These are phyloP conservation scores for Dactylellina haptotyla DNA, from an alignment of 2,329 filamentous ascomycete species.

Conservation along the genomic window DNA sequence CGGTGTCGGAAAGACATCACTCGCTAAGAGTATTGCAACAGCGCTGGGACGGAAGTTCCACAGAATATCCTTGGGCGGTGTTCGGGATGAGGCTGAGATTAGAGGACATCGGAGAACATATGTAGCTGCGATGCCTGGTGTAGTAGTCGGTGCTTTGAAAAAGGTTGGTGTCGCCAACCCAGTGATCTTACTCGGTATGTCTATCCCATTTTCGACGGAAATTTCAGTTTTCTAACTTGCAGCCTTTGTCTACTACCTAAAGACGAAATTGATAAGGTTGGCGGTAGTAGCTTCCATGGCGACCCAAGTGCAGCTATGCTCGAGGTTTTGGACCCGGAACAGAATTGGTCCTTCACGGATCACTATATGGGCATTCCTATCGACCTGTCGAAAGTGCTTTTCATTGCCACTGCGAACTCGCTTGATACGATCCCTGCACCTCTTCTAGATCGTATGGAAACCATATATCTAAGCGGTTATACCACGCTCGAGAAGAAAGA, in stretches of 20 bases:
- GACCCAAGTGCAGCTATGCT: constrained; percentile 98
- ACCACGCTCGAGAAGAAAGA: constrained; percentile 96
- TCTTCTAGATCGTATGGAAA: constrained; percentile 95
- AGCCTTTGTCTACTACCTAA: background rate
- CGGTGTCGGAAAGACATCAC: constrained; percentile 93
- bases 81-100: constrained; percentile 96
- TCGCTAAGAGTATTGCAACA: constrained; percentile 91
- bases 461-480: constrained; percentile 90
- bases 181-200: constrained; percentile 77
- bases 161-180: constrained; percentile 97
- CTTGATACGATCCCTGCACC: constrained; percentile 95
- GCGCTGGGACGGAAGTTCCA: constrained; percentile 96
- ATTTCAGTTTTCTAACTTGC: background rate
- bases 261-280: constrained; percentile 98
- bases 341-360: constrained; percentile 93
- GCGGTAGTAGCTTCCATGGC: constrained; percentile 88
- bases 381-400: constrained; percentile 93
- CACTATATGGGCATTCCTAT: constrained; percentile 97
- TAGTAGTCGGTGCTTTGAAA: constrained; percentile 91
- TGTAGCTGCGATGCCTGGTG: constrained; percentile 97
- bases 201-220: background rate
- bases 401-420: constrained; percentile 95
- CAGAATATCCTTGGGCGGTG: constrained; percentile 92
- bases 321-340: constrained; percentile 95
- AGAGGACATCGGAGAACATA: constrained; percentile 94